Evolutionary conservation across 352 stramenopile genomes (phyloP), one percentile per base, ranked within the genome.

Genomic region (Phytophthora fragariae): DNA sequence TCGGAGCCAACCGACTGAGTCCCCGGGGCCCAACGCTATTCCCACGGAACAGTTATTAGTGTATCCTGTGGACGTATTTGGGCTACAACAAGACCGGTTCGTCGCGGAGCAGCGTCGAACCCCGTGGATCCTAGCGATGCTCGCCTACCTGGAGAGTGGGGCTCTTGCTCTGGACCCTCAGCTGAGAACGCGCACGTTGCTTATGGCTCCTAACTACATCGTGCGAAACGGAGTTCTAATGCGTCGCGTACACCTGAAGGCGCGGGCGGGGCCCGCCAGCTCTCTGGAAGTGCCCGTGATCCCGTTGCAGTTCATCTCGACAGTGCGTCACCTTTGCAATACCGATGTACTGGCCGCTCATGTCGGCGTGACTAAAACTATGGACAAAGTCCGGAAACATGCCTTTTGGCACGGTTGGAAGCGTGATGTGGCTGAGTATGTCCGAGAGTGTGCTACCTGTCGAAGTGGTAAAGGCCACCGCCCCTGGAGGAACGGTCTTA

Each of bases 381-480:
- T 61, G 5, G 50, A 50, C 21, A 61, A 56, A 5, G 27, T 31
- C 27, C 27, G 27, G 27, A 31, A 31, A 5, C 27, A 31, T 31
- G 27, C 27, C 3, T 31, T 31, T 5, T 31, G 27, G 27, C 27
- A 31, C 27, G 27, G 3, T 31, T 31, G 27, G 27, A 31, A 31
- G 27, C 27, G 27, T 31, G 27, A 6, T 5, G 27, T 31, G 3
- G 2, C 3, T 3, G 27, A 31, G 27, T 31, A 31, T 31, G 27
- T 31, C 2, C 27, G 27, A 6, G 27, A 31, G 2, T 31, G 27
- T 5, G 2, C 27, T 31, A 31, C 27, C 2, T 31, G 27, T 5
- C 2, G 27, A 0, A 31, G 27, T 31, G 27, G 62, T 50, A 68
- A 68, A 33, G 52, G 62, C 9, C 60, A 60, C 27, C 50, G 62